Conservation (phyloP, 176 grass and related monocot species). For the Oryza australiensis region DNA sequence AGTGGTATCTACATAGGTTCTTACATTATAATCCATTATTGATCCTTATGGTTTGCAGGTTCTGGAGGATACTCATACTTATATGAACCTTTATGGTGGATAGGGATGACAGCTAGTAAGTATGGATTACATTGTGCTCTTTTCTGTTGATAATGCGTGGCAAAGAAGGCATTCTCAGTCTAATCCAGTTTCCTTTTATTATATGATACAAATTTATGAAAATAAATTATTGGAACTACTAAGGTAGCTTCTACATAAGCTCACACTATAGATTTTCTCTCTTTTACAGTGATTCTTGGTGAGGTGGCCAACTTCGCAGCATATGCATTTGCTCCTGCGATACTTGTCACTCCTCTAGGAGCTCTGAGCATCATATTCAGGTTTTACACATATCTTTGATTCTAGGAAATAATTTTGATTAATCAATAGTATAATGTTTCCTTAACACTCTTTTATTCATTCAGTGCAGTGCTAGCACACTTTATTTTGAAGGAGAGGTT, state of each 20-base stretch:
- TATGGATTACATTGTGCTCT: conserved; percentile 16
- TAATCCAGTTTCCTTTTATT: conserved; percentile 1
- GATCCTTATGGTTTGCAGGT: conserved; percentile 38
- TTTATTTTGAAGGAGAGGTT: conserved; percentile 74
- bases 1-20: background rate
- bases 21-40: background rate
- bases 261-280: background rate
- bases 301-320: conserved; percentile 83
- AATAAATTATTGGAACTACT: background rate
- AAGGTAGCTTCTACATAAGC: background rate
- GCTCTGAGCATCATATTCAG: conserved; percentile 90
- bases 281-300: conserved; percentile 74
- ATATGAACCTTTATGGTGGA: conserved; percentile 82
- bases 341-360: conserved; percentile 89
- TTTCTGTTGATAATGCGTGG: background rate
- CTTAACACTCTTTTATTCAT: conserved; percentile 51
- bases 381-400: conserved; percentile 40
- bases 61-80: conserved; percentile 83
- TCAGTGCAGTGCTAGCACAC: conserved; percentile 93
- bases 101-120: conserved; percentile 95
- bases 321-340: conserved; percentile 83
- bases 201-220: background rate
- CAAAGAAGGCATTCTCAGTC: background rate
- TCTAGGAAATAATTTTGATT: background rate
- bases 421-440: background rate